Percentiles rank a stretch among this genome's conserved stretches.
Evolutionary conservation across 1,139 yeast species (phyloP).

Genomic region (Hansenula sp.): DNA sequence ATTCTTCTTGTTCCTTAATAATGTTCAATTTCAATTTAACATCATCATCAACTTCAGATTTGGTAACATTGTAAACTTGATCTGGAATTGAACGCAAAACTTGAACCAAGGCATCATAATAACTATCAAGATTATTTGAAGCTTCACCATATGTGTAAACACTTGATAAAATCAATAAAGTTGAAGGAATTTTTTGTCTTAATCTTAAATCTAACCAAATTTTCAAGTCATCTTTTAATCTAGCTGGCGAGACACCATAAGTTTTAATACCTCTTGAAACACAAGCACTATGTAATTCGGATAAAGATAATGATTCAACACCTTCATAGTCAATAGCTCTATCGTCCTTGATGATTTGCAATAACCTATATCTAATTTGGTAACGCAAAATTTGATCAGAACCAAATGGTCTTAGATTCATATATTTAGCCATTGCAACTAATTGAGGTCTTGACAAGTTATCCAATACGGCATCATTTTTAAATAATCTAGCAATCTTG

Average conservation of each 20-base stretch:
- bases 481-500: constrained; percentile 82
- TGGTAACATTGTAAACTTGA: constrained; percentile 94
- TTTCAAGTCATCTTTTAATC: constrained; percentile 74
- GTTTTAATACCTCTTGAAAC: constrained; percentile 92
- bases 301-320: constrained; percentile 70
- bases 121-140: constrained; percentile 46
- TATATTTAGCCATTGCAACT: constrained; percentile 90
- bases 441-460: constrained; percentile 89
- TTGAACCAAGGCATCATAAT: constrained; percentile 84
- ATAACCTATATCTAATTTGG: constrained; percentile 85
- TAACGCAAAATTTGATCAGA: constrained; percentile 89
- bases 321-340: constrained; percentile 93
- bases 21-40: constrained; percentile 84
- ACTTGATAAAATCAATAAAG: constrained; percentile 76
- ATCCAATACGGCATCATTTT: constrained; percentile 91
- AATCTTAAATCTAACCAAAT: constrained; percentile 91
- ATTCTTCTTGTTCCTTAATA: constrained; percentile 91
- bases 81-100: constrained; percentile 91
- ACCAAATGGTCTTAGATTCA: constrained; percentile 90
- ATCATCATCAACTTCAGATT: constrained; percentile 69
- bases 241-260: constrained; percentile 76
- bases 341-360: constrained; percentile 89
- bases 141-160: constrained; percentile 87
- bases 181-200: constrained; percentile 87
- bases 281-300: constrained; percentile 88